Evolutionary conservation across 2,329 filamentous ascomycete species (phyloP).

Genomic region (Alternaria ethzedia): DNA sequence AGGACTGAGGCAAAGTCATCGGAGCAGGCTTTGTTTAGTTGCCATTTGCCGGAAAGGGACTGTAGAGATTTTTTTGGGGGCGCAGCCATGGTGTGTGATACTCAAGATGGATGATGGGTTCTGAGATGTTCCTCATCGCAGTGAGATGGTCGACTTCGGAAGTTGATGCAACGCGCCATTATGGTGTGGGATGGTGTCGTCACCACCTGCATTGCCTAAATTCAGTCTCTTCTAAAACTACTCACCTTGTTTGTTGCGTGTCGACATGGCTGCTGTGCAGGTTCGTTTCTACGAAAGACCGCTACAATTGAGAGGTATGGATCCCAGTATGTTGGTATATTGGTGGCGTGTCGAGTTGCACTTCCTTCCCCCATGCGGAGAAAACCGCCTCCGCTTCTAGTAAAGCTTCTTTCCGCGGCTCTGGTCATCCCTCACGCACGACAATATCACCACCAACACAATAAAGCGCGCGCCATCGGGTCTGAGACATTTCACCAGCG

Average conservation of each 20-base stretch:
- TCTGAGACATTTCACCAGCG: not conserved
- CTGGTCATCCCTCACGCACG: not conserved
- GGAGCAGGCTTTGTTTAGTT: conserved; percentile 18
- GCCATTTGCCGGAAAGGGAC: conserved; percentile 16
- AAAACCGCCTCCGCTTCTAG: not conserved
- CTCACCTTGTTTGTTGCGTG: not conserved
- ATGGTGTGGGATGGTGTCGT: not conserved
- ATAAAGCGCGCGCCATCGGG: not conserved
- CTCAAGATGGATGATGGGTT: not conserved
- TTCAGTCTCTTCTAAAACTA: not conserved
- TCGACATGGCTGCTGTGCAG: not conserved
- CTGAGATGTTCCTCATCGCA: not conserved
- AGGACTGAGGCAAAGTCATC: conserved; percentile 21
- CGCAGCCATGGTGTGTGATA: conserved; percentile 10
- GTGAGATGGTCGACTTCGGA: not conserved
- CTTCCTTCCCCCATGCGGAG: not conserved
- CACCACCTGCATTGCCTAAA: not conserved
- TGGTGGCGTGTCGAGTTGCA: not conserved
- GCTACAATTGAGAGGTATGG: not conserved
- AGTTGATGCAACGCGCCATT: not conserved
- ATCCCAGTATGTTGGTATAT: not conserved
- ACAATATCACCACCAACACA: not conserved
- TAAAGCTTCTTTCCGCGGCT: not conserved
- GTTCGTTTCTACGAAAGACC: not conserved
- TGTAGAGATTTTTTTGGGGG: conserved; percentile 12